Evolutionary conservation across 176 grass and related monocot genomes (phyloP).

Genomic region (Hsuehochloa calcarea): DNA sequence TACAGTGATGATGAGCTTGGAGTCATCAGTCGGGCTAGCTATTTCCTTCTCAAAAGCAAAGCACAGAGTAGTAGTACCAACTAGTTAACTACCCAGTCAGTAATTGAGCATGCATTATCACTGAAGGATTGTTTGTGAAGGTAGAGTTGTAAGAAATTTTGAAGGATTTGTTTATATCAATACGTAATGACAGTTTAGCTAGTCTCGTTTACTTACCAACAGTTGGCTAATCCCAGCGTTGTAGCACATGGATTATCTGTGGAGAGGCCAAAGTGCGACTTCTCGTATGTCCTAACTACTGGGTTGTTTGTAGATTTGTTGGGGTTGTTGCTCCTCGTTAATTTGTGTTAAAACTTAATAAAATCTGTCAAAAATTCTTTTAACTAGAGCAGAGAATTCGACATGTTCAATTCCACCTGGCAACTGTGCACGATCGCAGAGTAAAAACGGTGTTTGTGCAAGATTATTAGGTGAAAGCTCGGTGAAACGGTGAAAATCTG

Average conservation of each 20-base stretch:
- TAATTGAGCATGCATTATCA: not conserved
- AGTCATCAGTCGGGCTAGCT: not conserved
- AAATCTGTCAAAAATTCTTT: not conserved
- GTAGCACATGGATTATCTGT: not conserved
- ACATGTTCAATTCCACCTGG: not conserved
- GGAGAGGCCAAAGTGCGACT: not conserved
- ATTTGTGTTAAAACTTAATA: not conserved
- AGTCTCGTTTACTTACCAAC: not conserved
- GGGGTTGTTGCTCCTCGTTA: not conserved
- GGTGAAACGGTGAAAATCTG: not conserved
- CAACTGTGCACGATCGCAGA: not conserved
- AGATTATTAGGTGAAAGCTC: slow-evolving; percentile 22
- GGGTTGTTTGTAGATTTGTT: not conserved
- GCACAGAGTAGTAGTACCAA: not conserved
- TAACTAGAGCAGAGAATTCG: not conserved
- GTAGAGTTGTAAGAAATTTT: not conserved
- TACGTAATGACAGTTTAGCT: not conserved
- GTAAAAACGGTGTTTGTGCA: not conserved
- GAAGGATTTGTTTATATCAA: not conserved
- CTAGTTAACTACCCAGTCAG: not conserved
- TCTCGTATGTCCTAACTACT: not conserved
- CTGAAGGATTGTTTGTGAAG: not conserved
- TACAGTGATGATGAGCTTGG: not conserved
- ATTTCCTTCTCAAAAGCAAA: not conserved
- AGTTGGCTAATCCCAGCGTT: not conserved